Base-by-base conservation (phyloP, 179 eudicot species). In the Dionaea muscipula region DNA sequence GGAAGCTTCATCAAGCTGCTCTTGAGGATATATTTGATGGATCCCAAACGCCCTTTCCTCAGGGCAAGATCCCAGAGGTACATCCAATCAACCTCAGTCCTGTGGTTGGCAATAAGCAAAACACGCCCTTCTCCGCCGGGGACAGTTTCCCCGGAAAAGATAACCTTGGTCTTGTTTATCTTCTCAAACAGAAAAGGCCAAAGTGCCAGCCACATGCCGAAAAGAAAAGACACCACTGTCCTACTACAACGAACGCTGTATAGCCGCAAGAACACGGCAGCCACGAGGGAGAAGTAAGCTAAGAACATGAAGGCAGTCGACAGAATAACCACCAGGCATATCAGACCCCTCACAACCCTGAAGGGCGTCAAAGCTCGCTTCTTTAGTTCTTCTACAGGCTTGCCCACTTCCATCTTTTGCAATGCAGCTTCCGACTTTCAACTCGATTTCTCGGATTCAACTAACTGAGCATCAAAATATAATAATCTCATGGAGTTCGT, bases 71-170 rank as follows among this genome's bases (percentile, higher is more conserved):
- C 68, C 96, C 96, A 85, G 57, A 87, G 53, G 66, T 88, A 88
- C 96, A 88, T 88, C 96, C 96, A 85, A 68, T 88, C 94, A 68
- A 88, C 94, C 72, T 88, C 96, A 9, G 96, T 88, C 70, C 91
- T 77, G 64, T 88, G 96, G 64, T 88, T 88, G 59, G 94, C 81
- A 28, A 88, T 85, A 41, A 88, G 72, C 68, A 88, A 69, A 66
- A 79, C 88, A 60, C 91, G 85, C 68, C n/a, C n/a, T n/a, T 88
- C 85, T 57, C 69, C 66, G 2, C 60, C 39, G 21, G 91, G 94
- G 52, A 85, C 79, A 31, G 31, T 67, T 24, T 87, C 94, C 49
- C 96, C 96, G 46, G 87, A 85, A 56, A 88, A 85, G 15, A 82
- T 56, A 2, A 85, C 84, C 44, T 59, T 78, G 9, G 91, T 88